A percentile compares a stretch with the other conserved stretches of the same genome.
These are phyloP conservation scores for Cerrena zonata DNA, from an alignment of 1,284 basidiomycete species.

Conservation along the genomic window DNA sequence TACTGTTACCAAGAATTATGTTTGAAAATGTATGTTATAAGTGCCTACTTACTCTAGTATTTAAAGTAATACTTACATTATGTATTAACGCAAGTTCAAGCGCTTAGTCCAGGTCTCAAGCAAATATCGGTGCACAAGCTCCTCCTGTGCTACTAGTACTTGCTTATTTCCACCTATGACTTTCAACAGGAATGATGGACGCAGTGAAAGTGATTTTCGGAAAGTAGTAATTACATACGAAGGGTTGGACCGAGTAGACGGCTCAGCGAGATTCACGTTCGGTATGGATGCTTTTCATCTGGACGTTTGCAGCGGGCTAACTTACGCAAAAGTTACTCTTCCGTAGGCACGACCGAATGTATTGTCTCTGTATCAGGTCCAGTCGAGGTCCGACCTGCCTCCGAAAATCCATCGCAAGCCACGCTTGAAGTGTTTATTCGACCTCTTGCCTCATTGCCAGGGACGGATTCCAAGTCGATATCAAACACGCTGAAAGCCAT, in stretches of 20 bases:
- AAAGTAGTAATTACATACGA: constrained; percentile 33
- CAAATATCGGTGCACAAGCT: no score
- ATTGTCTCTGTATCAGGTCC: constrained; percentile 71
- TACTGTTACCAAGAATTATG: no score
- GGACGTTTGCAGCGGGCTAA: constrained; percentile 1
- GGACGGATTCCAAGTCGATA: constrained; percentile 58
- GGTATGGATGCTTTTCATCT: constrained; percentile 31
- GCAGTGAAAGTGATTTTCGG: constrained; percentile 23
- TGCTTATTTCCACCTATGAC: not conserved
- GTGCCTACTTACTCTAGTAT: no score
- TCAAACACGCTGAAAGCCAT: constrained; percentile 46
- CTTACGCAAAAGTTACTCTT: constrained; percentile 1
- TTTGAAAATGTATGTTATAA: no score
- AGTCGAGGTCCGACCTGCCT: constrained; percentile 60
- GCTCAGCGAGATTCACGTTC: constrained; percentile 61
- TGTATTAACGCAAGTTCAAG: no score
- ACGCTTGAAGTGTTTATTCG: constrained; percentile 67
- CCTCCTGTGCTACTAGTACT: not conserved
- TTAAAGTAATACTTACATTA: no score
- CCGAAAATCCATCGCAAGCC: constrained; percentile 65
- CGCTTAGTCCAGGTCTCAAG: no score
- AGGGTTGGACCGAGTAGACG: constrained; percentile 53
- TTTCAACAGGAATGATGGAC: constrained; percentile 19
- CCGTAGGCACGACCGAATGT: constrained; percentile 40
- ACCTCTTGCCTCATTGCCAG: constrained; percentile 60